Evolutionary conservation across 176 grass and related monocot species (phyloP), one percentile per base, ranked within the genome.

Genomic region (Phragmites australis): DNA sequence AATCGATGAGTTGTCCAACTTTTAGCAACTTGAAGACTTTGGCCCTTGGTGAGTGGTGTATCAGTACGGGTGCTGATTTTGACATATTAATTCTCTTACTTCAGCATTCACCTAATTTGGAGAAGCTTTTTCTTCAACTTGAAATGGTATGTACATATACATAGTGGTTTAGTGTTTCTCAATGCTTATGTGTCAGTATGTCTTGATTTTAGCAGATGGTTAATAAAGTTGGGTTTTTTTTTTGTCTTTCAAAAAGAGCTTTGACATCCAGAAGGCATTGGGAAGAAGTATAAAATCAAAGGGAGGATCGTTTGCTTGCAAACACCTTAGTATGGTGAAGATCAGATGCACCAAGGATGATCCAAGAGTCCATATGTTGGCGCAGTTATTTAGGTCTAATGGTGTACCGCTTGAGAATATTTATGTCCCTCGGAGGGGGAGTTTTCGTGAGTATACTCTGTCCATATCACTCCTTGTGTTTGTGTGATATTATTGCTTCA

Each of bases 31-130:
- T 85, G 83, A 85, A 85, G 74, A 78, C 54, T 17, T 71, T 85
- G 54, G 56, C 74, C 83, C 74, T 85, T 70, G 83, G 74, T 62
- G 83, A 85, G 3, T 85, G 74, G 83, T 84, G 82, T 59, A 77
- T 84, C 72, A 84, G 65, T 71, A 43, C 44, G 8, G 83, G 11
- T 85, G 83, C 53, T 51, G 32, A 85, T 34, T 85, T 85, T 13
- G 65, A 71, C 55, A 27, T 61, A 60, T 40, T 85, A 71, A 3
- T 85, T 78, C 17, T 8, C 43, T 70, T 85, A 21, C 65, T 85
- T 49, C 83, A 71, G 65, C 74, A 71, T 78, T 42, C 65, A n/a
- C 74, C 74, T 31, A 61, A 59, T n/a, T 9, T 84, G 53, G 74
- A 70, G 53, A 61, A 51, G 54, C 82, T 84, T 41, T 84, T 70